Conservation (phyloP, 2,329 filamentous ascomycete species). For the Podosphaera fusca region DNA sequence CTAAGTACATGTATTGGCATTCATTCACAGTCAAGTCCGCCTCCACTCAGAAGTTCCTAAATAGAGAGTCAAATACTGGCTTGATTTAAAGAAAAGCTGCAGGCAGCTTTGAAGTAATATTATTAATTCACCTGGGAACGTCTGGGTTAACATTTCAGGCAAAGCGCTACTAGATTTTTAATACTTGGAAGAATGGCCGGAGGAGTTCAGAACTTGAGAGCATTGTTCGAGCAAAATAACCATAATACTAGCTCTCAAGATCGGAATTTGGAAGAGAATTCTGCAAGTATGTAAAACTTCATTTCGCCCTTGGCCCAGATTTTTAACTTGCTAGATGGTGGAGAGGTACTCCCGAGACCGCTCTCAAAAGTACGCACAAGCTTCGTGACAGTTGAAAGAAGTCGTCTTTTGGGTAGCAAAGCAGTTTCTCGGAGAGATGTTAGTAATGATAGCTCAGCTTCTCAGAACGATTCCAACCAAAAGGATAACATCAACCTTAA, state of each 20-base stretch:
- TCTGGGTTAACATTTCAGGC: too few relatives aligned
- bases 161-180: neutral
- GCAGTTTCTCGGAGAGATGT: slow-evolving; percentile 20
- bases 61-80: too few relatives aligned
- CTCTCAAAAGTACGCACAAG: slow-evolving; percentile 54
- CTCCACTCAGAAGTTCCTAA: too few relatives aligned
- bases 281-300: slow-evolving; percentile 19
- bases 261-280: slow-evolving; percentile 40
- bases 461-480: slow-evolving; percentile 13
- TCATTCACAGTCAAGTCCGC: too few relatives aligned
- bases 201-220: slow-evolving; percentile 39
- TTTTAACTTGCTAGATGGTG: neutral
- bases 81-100: neutral
- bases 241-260: slow-evolving; percentile 30
- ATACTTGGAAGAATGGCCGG: slow-evolving; percentile 9
- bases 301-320: neutral
- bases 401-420: slow-evolving; percentile 19
- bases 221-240: slow-evolving; percentile 58
- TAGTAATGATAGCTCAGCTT: slow-evolving; percentile 11
- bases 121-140: neutral
- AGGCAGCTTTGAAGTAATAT: neutral
- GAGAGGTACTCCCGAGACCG: slow-evolving; percentile 28
- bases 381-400: slow-evolving; percentile 47
- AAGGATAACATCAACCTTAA: slow-evolving; percentile 11
- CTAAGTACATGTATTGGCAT: too few relatives aligned